Percentiles rank a stretch among this genome's conserved stretches.
Evolutionary conservation across 352 stramenopile species (phyloP).

Genomic region (Thalassiosira delicatula): DNA sequence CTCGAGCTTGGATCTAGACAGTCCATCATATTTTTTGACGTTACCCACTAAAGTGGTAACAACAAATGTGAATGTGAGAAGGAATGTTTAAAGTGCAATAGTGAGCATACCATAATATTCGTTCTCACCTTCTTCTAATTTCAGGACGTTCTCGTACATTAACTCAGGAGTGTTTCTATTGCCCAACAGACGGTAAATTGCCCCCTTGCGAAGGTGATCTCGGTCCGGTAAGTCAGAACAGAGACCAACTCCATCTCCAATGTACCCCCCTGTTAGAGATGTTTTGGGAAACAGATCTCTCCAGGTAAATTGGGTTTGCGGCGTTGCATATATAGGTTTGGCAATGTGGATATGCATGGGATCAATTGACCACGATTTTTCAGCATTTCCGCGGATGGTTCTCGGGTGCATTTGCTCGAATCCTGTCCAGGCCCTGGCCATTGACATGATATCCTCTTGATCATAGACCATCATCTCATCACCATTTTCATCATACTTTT

Average conservation of each 20-base stretch:
- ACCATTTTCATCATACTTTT: not conserved
- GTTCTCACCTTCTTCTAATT: too few species aligned
- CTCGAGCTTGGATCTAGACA: slow-evolving; percentile 4
- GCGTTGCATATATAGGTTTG: too few species aligned
- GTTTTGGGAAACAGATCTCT: slow-evolving; percentile 74
- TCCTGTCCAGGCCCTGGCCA: slow-evolving; percentile 78
- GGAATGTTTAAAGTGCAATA: too few species aligned
- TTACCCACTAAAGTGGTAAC: too few species aligned
- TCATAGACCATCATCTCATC: slow-evolving; percentile 36
- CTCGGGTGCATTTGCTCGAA: slow-evolving; percentile 51
- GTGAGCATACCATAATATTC: too few species aligned
- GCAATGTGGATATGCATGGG: too few species aligned
- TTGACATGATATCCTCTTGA: slow-evolving; percentile 71
- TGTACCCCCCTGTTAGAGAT: slow-evolving; percentile 53
- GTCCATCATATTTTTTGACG: too few species aligned
- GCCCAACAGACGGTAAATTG: slow-evolving; percentile 42
- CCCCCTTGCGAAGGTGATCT: slow-evolving; percentile 58
- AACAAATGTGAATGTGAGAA: too few species aligned
- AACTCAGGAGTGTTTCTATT: not conserved
- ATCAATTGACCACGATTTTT: too few species aligned
- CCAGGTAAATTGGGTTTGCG: too few species aligned
- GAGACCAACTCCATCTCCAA: slow-evolving; percentile 67
- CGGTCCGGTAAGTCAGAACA: slow-evolving; percentile 60
- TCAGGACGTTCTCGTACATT: too few species aligned
- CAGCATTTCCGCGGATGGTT: too few species aligned